Evolutionary conservation across 139 green algal species (phyloP).

Genomic region (Pleodorina starrii): DNA sequence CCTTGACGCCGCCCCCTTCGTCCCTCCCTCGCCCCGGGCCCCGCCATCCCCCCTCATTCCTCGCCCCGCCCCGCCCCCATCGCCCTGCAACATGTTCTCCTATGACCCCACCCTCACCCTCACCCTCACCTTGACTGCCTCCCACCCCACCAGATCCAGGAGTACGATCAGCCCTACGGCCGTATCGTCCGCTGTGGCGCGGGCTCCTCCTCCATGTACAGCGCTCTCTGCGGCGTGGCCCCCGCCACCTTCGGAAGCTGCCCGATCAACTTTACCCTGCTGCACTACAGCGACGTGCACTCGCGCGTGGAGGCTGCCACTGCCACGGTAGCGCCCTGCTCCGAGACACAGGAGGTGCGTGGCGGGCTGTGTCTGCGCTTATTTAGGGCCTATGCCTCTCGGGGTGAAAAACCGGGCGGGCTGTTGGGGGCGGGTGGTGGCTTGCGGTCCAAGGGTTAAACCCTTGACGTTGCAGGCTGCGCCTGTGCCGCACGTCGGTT

Average conservation of each 20-base stretch:
- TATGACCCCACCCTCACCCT: background rate
- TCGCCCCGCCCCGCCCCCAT: too few species aligned
- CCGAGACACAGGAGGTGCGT: background rate
- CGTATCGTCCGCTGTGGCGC: background rate
- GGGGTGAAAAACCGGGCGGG: background rate
- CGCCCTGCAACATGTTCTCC: too few species aligned
- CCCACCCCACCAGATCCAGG: background rate
- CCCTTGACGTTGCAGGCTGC: too few species aligned
- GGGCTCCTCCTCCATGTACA: background rate
- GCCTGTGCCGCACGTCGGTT: too few species aligned
- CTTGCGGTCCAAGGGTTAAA: too few species aligned
- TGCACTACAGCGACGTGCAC: constrained; percentile 47
- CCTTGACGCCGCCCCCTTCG: too few species aligned
- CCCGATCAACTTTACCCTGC: background rate
- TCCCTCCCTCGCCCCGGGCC: too few species aligned
- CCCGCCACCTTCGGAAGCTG: background rate
- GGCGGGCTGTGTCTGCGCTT: background rate
- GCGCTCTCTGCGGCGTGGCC: too few species aligned
- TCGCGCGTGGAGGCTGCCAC: constrained; percentile 49
- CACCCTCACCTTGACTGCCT: background rate
- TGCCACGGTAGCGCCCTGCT: constrained; percentile 13
- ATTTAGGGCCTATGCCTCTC: background rate
- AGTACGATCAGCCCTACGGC: background rate
- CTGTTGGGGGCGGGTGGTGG: too few species aligned
- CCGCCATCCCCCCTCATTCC: too few species aligned